Percentiles rank a stretch among this genome's conserved stretches.
These are phyloP conservation scores for Royoungia palumana DNA, from an alignment of 768 basidiomycete genomes.

Conservation along the genomic window DNA sequence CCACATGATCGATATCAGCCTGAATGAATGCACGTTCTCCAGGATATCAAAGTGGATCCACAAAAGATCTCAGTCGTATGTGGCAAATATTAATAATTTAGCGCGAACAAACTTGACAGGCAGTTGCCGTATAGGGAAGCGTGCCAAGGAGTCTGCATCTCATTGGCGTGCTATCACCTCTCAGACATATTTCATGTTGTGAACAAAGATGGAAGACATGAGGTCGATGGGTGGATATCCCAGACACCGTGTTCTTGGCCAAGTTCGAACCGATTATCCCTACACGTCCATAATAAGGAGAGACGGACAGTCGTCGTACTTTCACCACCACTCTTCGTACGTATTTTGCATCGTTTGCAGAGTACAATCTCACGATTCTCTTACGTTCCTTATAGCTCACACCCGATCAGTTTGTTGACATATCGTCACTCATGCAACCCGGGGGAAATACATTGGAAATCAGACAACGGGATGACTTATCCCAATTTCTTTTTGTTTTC, in stretches of 20 bases:
- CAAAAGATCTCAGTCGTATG: slow-evolving; percentile 31
- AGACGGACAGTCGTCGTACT: slow-evolving; percentile 17
- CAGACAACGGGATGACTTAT: slow-evolving; percentile 41
- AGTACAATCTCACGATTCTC: not conserved
- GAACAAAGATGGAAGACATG: slow-evolving; percentile 11
- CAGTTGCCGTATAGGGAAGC: slow-evolving; percentile 29
- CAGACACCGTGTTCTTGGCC: slow-evolving; percentile 45
- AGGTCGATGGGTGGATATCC: slow-evolving; percentile 22
- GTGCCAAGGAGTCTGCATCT: slow-evolving; percentile 39
- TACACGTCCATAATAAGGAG: slow-evolving; percentile 8
- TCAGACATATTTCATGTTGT: slow-evolving; percentile 19
- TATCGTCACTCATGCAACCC: slow-evolving; percentile 41
- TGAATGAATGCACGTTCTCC: slow-evolving; percentile 28
- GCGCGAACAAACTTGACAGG: not conserved
- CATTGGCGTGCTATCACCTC: slow-evolving; percentile 43
- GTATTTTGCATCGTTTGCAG: slow-evolving; percentile 25
- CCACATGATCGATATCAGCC: slow-evolving; percentile 25
- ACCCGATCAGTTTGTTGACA: slow-evolving; percentile 48
- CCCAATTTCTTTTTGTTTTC: slow-evolving; percentile 44
- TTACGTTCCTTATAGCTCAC: slow-evolving; percentile 35
- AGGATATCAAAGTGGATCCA: slow-evolving; percentile 38
- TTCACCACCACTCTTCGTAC: slow-evolving; percentile 31
- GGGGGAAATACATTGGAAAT: slow-evolving; percentile 47
- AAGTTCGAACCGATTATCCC: slow-evolving; percentile 17
- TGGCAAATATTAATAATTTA: slow-evolving; percentile 7